Evolutionary conservation across 441 rosid genomes (phyloP).

Genomic region (Breynia disticha): DNA sequence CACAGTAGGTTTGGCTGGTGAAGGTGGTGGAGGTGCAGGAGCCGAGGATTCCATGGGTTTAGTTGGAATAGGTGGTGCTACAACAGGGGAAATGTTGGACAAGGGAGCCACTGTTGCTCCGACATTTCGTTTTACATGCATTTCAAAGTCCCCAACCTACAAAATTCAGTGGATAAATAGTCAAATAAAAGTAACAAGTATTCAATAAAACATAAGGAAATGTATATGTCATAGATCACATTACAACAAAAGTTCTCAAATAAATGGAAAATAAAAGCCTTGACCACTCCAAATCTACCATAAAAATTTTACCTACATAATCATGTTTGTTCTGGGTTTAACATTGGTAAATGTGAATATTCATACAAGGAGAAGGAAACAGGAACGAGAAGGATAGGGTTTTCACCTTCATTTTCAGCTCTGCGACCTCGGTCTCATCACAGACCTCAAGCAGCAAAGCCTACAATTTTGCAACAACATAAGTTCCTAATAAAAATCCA

Average conservation of each 20-base stretch:
- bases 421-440: slow-evolving; percentile 90
- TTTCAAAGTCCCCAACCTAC: slow-evolving; percentile 86
- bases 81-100: slow-evolving; percentile 50
- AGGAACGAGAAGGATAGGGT: slow-evolving; percentile 2
- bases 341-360: neutral
- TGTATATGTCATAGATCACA: neutral
- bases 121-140: slow-evolving; percentile 70
- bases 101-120: slow-evolving; percentile 40
- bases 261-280: slow-evolving; percentile 2
- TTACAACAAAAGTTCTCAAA: slow-evolving; percentile 1
- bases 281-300: neutral
- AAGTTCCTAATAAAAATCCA: neutral
- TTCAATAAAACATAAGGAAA: neutral
- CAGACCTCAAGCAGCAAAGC: slow-evolving; percentile 78
- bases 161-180: slow-evolving; percentile 11
- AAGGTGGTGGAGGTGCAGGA: slow-evolving; percentile 29
- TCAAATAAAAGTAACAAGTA: neutral
- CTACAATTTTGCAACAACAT: slow-evolving; percentile 27
- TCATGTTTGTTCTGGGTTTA: neutral
- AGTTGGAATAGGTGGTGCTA: slow-evolving; percentile 60
- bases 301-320: neutral
- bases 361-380: too few species aligned
- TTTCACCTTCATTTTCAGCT: slow-evolving; percentile 75
- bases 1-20: slow-evolving; percentile 40
- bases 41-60: slow-evolving; percentile 52